A percentile compares a stretch with the other conserved stretches of the same genome.
These are phyloP conservation scores for Pseudogymnoascus sp. DNA, from an alignment of 2,329 filamentous ascomycete species.

Conservation along the genomic window DNA sequence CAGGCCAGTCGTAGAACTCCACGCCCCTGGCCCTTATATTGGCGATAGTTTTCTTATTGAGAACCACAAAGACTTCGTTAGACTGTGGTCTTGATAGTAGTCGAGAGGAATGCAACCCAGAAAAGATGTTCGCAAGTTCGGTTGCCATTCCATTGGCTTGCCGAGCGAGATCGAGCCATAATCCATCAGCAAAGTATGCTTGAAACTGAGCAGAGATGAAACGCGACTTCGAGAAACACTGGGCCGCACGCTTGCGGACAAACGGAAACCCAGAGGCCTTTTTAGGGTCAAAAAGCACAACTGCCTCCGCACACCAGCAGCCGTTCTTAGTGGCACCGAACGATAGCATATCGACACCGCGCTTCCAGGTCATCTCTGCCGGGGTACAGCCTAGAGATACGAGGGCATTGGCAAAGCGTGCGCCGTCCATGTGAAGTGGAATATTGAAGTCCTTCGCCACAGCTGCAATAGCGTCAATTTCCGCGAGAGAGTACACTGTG, in stretches of 20 bases:
- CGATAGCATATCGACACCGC: not conserved
- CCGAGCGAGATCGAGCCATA: not conserved
- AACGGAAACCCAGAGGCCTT: not conserved
- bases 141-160: not conserved
- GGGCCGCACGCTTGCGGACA: not conserved
- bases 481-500: not conserved
- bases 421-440: not conserved
- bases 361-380: not conserved
- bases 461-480: not conserved
- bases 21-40: not conserved
- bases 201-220: not conserved
- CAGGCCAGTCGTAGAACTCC: not conserved
- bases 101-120: not conserved
- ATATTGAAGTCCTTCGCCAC: not conserved
- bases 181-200: not conserved
- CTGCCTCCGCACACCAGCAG: not conserved
- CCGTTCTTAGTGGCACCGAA: not conserved
- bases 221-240: not conserved
- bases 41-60: not conserved
- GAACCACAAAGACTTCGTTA: not conserved
- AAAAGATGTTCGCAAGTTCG: not conserved
- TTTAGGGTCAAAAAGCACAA: not conserved
- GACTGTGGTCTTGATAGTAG: not conserved
- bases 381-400: not conserved
- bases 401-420: not conserved